Evolutionary conservation across 306 rosid genomes (phyloP).

Genomic region (Pueraria montana): DNA sequence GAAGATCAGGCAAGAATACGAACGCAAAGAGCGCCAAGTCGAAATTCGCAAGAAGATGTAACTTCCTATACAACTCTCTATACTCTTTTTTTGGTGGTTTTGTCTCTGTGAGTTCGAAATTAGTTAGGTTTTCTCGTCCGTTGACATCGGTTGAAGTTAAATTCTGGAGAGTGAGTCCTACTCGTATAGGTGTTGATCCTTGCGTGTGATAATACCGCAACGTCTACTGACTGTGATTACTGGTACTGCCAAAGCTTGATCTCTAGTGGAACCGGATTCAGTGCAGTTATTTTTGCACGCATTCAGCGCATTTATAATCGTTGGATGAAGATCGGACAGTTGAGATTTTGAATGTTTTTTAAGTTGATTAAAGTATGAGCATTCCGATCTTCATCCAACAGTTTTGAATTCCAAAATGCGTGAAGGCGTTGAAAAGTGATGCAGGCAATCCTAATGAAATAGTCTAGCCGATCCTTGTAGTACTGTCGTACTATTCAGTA

Average conservation of each 20-base stretch:
- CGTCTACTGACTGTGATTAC: not conserved
- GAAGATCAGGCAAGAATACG: constrained; percentile 98
- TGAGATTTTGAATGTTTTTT: too few species aligned
- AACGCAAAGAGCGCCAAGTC: constrained; percentile 96
- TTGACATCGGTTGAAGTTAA: constrained; percentile 5
- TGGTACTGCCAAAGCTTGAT: constrained; percentile 25
- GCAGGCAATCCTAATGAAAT: not conserved
- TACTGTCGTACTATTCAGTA: not conserved
- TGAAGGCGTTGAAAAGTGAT: too few species aligned
- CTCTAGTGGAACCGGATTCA: not conserved
- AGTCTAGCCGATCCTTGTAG: not conserved
- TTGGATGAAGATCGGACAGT: not conserved
- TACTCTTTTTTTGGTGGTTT: not conserved
- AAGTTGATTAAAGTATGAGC: not conserved
- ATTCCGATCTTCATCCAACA: not conserved
- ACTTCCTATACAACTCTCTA: constrained; percentile 35
- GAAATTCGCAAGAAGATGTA: constrained; percentile 96
- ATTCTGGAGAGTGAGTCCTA: not conserved
- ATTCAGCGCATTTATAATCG: not conserved
- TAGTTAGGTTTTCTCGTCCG: not conserved
- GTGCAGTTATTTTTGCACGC: not conserved
- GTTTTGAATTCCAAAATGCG: not conserved
- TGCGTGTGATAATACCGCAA: constrained; percentile 8
- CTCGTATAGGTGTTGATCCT: constrained; percentile 31
- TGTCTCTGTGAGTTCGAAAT: not conserved